Evolutionary conservation across 164 flowering plant species (phyloP), one percentile per base, ranked within the genome.

Genomic region (Umbilicus rupestris): DNA sequence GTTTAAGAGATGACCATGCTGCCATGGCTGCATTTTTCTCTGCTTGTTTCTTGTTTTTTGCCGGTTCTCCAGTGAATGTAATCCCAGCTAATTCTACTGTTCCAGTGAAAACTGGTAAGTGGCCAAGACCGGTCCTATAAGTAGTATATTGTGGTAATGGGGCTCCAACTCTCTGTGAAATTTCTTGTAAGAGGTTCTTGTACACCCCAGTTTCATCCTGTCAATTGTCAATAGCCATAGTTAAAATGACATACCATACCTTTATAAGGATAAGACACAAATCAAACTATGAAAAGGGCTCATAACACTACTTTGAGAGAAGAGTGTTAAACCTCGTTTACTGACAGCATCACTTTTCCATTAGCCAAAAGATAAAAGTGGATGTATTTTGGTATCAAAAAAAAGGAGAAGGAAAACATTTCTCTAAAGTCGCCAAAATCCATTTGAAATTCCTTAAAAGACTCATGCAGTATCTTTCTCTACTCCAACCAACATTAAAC

Each of bases 171-270:
- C 99, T 86, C 71, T 94, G 99, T 39, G 99, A 80, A 64, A 94
- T 87, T 81, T 94, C 99, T 70, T 94, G 99, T 66, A 94, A 73
- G 20, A 94, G 92, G 78, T 94, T 94, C 76, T 94, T 94, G 81
- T 94, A 94, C 5, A 94, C 99, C 7, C 99, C 99, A 0, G 97
- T 94, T 75, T 94, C 99, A 77, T 94, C 99, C 99, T 94, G 69
- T 71, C 28, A 69, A 78, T 7, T 45, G 35, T n/a, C 42, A 33
- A 70, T 70, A 14, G 50, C 44, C 9, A n/a, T n/a, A n/a, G n/a
- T n/a, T n/a, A n/a, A 60, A 7, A 49, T 19, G 24, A 5, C 20
- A n/a, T 20, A 8, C 9, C 28, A 20, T 2, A 49, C 55, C 24
- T 49, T 49, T 20, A 6, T 5, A 49, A n/a, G 55, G 24, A 49